Percentiles rank a stretch among this genome's conserved stretches.
phyloP scores from a whole-genome alignment of 140 eudicot species.

The Cichorium intybus region DNA sequence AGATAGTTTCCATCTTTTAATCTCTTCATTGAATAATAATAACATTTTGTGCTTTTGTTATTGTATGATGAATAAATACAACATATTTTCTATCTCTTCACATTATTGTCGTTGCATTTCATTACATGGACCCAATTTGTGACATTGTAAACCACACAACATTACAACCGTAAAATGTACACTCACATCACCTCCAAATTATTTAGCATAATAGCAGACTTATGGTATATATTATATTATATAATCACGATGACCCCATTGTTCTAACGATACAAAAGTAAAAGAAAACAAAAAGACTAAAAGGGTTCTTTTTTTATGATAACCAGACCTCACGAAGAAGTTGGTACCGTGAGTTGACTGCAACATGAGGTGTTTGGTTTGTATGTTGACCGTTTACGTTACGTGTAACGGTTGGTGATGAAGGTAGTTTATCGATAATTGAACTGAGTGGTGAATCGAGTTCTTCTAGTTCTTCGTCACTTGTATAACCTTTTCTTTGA shows the following conservation, averaged over 20 bases:
- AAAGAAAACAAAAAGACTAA: no score
- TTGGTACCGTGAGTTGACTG: constrained; percentile 64
- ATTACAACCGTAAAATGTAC: neutral
- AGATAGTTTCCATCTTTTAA: neutral
- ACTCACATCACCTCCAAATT: neutral
- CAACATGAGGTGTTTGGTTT: constrained; percentile 24
- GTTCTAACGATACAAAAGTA: constrained; percentile 15
- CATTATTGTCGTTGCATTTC: neutral
- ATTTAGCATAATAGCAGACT: constrained; percentile 9
- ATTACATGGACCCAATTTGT: neutral
- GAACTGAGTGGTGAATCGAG: constrained; percentile 71
- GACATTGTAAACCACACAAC: neutral
- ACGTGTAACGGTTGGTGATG: constrained; percentile 33
- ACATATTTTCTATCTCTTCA: neutral
- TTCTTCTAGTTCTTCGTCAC: constrained; percentile 90
- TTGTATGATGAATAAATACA: neutral
- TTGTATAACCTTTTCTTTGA: constrained; percentile 92
- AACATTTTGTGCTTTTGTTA: neutral
- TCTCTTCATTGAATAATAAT: neutral
- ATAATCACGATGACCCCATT: constrained; percentile 1
- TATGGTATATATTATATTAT: constrained; percentile 13
- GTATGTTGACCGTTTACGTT: constrained; percentile 27
- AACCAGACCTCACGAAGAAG: constrained; percentile 98
- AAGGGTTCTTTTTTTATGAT: constrained; percentile 14
- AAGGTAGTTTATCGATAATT: constrained; percentile 51